These are phyloP conservation scores for Fusarium citri DNA, from an alignment of 2,329 filamentous ascomycete genomes.

Conservation along the genomic window DNA sequence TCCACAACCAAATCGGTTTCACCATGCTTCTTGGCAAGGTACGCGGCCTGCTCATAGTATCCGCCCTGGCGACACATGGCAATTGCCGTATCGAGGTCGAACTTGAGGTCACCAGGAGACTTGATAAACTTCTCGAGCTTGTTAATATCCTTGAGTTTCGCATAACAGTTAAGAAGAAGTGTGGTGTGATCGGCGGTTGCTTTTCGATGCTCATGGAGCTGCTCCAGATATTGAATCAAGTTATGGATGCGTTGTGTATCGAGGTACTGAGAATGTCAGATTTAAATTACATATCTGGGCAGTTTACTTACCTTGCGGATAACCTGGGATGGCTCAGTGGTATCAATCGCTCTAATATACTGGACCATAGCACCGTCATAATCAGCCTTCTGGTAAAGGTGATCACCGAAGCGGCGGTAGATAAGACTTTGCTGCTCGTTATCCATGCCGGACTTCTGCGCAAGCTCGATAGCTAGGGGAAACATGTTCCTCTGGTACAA, in stretches of 20 bases:
- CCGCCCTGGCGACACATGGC: conserved; percentile 97
- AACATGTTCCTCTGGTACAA: conserved; percentile 95
- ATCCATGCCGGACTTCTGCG: conserved; percentile 88
- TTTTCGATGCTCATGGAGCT: conserved; percentile 92
- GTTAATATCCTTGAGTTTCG: conserved; percentile 95
- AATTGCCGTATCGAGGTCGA: conserved; percentile 96
- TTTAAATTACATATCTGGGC: accelerated
- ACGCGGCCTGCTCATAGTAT: conserved; percentile 96
- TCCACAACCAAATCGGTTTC: conserved; percentile 95
- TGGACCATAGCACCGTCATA: conserved; percentile 99
- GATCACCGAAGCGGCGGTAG: conserved; percentile 92
- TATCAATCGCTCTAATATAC: conserved; percentile 95
- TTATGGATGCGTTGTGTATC: conserved; percentile 98
- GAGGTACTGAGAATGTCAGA: conserved; percentile 73
- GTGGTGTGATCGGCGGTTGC: conserved; percentile 97
- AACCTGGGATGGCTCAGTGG: conserved; percentile 94
- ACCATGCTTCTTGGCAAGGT: conserved; percentile 91
- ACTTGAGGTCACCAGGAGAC: conserved; percentile 92
- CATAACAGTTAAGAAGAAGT: conserved; percentile 94
- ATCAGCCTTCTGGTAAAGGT: conserved; percentile 92
- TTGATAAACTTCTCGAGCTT: conserved; percentile 98
- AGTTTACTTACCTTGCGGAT: conserved; percentile 78
- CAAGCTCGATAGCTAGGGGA: conserved; percentile 89
- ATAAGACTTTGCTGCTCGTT: conserved; percentile 87
- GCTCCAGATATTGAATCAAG: conserved; percentile 95